Conservation (phyloP, 768 basidiomycete species). For the Boletellus emodensis region DNA sequence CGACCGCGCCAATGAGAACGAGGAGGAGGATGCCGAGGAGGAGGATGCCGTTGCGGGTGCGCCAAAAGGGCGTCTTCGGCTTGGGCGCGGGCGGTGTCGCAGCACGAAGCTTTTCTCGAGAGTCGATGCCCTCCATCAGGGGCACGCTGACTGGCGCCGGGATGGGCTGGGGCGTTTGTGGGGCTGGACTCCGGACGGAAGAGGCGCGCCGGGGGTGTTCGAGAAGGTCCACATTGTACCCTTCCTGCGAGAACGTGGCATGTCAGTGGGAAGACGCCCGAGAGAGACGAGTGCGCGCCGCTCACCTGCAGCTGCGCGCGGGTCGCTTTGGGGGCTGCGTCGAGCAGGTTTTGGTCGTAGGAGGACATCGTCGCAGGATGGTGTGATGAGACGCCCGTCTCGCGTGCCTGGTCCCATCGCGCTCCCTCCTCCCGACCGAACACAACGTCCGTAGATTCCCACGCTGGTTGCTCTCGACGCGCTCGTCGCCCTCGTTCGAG, state of each 20-base stretch:
- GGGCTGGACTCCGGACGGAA: slow-evolving; percentile 15
- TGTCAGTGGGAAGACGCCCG: not conserved
- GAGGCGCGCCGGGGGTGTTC: slow-evolving; percentile 24
- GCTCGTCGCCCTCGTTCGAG: not conserved
- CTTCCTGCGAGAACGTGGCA: slow-evolving; percentile 39
- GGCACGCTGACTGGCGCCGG: slow-evolving; percentile 11
- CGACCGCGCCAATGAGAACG: slow-evolving; percentile 46
- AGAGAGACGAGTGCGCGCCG: slow-evolving; percentile 23
- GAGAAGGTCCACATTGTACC: slow-evolving; percentile 50
- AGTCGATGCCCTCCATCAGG: slow-evolving; percentile 4
- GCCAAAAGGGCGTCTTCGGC: slow-evolving; percentile 42
- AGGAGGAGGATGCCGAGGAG: slow-evolving; percentile 35
- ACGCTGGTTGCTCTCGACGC: slow-evolving; percentile 3
- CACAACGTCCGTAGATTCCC: slow-evolving; percentile 11
- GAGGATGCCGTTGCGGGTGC: slow-evolving; percentile 42
- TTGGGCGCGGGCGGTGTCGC: not conserved
- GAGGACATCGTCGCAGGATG: slow-evolving; percentile 21
- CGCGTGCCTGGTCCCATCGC: slow-evolving; percentile 17
- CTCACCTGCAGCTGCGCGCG: slow-evolving; percentile 41
- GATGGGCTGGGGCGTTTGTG: slow-evolving; percentile 12
- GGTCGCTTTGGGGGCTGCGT: slow-evolving; percentile 39
- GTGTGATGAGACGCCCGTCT: slow-evolving; percentile 16
- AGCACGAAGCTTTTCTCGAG: slow-evolving; percentile 12
- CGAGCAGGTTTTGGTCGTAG: slow-evolving; percentile 41
- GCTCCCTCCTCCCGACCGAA: too few species aligned